Conservation (phyloP, 257 asterid species). For the Capsicum chinense region DNA sequence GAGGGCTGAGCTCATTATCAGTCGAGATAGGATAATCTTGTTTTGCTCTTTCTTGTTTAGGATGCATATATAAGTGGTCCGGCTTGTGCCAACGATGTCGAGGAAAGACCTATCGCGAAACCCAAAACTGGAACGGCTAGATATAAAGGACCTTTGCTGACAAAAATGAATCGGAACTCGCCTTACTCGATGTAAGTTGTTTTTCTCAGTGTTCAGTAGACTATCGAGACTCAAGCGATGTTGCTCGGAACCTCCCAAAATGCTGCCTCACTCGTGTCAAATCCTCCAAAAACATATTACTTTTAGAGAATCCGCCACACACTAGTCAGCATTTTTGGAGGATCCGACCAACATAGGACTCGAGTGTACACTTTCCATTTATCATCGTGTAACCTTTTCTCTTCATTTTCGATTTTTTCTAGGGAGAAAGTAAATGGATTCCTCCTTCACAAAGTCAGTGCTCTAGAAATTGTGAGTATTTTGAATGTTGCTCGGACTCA, state of each 20-base stretch:
- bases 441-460: conserved; percentile 57
- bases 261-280: neutral
- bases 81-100: conserved; percentile 29
- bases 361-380: neutral
- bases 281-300: neutral
- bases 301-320: neutral
- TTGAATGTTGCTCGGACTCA: neutral
- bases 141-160: conserved; percentile 47
- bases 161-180: conserved; percentile 38
- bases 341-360: neutral
- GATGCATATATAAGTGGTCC: conserved; percentile 54
- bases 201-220: neutral
- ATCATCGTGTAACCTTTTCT: neutral
- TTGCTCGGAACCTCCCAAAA: neutral
- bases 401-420: neutral
- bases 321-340: neutral
- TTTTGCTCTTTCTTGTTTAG: conserved; percentile 37
- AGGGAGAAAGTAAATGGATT: conserved; percentile 53
- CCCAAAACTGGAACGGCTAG: conserved; percentile 21
- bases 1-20: neutral
- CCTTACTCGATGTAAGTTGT: conserved; percentile 45
- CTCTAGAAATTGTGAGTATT: conserved; percentile 60
- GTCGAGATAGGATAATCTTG: neutral
- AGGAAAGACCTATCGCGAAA: conserved; percentile 21
- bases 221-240: neutral